Base-by-base conservation (phyloP, 1,139 yeast genomes). In the Kodamaea derodonti region DNA sequence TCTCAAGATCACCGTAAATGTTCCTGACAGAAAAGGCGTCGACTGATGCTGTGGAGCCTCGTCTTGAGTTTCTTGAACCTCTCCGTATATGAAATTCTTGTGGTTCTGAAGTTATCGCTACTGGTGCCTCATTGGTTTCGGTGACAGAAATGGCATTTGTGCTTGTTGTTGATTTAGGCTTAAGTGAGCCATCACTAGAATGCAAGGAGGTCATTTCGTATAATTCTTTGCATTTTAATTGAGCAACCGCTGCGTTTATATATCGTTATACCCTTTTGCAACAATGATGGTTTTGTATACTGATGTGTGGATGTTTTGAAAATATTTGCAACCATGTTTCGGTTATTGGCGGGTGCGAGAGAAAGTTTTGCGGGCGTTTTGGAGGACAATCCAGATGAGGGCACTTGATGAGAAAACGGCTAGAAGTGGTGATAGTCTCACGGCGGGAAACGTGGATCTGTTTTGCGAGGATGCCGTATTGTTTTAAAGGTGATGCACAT, bases 1-100 rank as follows among this genome's bases (percentile, higher is more conserved):
- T 39, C 18, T 45, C 47, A 43, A 63, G 46, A 38, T 58, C 65
- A 3, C 70, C 69, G 39, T 55, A 65, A 14, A 65, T 63, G 18
- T 62, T 67, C 32, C 54, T 56, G 7, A 58, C 59, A 1, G 67
- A 51, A 22, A 33, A 33, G 13, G 33, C 34, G n/a, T 16, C 30
- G 8, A 25, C 2, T 29, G 58, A 45, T 22, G 40, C 25, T 12
- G 32, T 16, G 25, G 52, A 37, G 14, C 46, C 40, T 41, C 45
- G 36, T 29, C 50, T 39, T 11, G 37, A 35, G 41, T 12, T 24
- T 13, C 24, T 32, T 30, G 11, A 30, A 12, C 17, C 23, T 5
- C 9, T 14, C 7, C 7, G 10, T 20, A 11, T 5, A n/a, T 13
- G n/a, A 4, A 12, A 10, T 8, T 29, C 31, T 13, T 34, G 20